Conservation (phyloP, 805 yeast species). For the Zygotorulaspora danielsina region DNA sequence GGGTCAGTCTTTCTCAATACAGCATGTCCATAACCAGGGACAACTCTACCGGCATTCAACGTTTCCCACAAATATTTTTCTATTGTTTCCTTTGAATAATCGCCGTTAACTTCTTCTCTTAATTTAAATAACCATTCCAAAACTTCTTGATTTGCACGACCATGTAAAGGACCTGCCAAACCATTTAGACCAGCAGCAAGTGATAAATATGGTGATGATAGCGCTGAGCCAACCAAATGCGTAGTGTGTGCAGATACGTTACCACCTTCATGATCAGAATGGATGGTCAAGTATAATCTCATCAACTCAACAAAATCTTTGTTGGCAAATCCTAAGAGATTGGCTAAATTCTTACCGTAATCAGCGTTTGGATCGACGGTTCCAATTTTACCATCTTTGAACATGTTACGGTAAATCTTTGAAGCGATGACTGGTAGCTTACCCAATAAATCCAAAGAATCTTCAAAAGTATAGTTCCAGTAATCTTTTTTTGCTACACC, state of each 20-base stretch:
- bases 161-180: conserved; percentile 83
- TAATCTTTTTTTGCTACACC: conserved; percentile 80
- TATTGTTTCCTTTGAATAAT: conserved; percentile 61
- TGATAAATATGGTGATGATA: conserved; percentile 72
- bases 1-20: conserved; percentile 87
- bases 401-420: conserved; percentile 77
- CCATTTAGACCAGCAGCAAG: conserved; percentile 81
- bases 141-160: conserved; percentile 85
- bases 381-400: conserved; percentile 70
- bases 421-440: conserved; percentile 79
- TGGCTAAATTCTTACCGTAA: conserved; percentile 63
- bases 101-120: conserved; percentile 56
- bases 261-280: conserved; percentile 89
- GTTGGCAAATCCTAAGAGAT: conserved; percentile 53
- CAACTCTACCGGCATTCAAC: conserved; percentile 75
- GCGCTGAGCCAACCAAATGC: conserved; percentile 79
- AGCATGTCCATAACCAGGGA: conserved; percentile 88
- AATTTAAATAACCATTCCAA: conserved; percentile 73
- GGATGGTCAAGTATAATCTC: conserved; percentile 77
- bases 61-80: conserved; percentile 77
- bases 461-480: conserved; percentile 83
- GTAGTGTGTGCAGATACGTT: conserved; percentile 85
- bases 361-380: conserved; percentile 52
- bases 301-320: conserved; percentile 71
- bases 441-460: conserved; percentile 73